Percentiles rank a stretch among this genome's conserved stretches.
phyloP scores from a whole-genome alignment of 768 basidiomycete species.

The Tremella mesenterica region DNA sequence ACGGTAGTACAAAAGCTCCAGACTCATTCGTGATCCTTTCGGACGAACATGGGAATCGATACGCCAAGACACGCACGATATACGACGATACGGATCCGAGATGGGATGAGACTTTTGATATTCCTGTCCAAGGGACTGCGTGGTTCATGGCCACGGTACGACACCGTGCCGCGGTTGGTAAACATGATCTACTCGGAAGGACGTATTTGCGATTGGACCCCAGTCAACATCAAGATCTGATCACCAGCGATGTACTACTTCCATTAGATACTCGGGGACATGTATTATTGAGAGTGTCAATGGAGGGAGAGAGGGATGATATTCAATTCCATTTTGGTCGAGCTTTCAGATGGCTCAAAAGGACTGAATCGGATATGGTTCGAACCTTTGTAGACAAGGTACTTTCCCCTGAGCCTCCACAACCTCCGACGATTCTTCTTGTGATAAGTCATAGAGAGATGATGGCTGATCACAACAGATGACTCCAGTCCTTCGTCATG shows the following conservation, averaged over 20 bases:
- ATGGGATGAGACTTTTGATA: conserved; percentile 96
- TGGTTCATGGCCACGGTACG: conserved; percentile 96
- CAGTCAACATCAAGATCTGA: conserved; percentile 71
- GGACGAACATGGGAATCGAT: conserved; percentile 76
- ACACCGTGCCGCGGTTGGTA: conserved; percentile 79
- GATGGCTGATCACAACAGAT: conserved; percentile 56
- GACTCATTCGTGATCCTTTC: conserved; percentile 93
- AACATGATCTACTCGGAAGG: conserved; percentile 78
- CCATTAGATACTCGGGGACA: conserved; percentile 79
- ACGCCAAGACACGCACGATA: conserved; percentile 91
- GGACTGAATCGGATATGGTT: conserved; percentile 91
- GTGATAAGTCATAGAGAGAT: not conserved
- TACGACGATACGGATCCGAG: conserved; percentile 84
- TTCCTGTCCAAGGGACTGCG: conserved; percentile 83
- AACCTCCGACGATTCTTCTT: conserved; percentile 23
- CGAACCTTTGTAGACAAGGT: conserved; percentile 96
- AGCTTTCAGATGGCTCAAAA: conserved; percentile 76
- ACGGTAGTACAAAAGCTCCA: conserved; percentile 69
- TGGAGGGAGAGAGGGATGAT: conserved; percentile 99
- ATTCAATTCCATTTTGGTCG: conserved; percentile 95
- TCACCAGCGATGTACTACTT: conserved; percentile 86
- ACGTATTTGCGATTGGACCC: conserved; percentile 90
- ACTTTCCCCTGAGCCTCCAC: no score
- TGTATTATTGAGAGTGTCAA: conserved; percentile 77
- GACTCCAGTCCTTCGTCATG: conserved; percentile 83